Conservation (phyloP, 257 asterid genomes). For the Fraxinus excelsior region DNA sequence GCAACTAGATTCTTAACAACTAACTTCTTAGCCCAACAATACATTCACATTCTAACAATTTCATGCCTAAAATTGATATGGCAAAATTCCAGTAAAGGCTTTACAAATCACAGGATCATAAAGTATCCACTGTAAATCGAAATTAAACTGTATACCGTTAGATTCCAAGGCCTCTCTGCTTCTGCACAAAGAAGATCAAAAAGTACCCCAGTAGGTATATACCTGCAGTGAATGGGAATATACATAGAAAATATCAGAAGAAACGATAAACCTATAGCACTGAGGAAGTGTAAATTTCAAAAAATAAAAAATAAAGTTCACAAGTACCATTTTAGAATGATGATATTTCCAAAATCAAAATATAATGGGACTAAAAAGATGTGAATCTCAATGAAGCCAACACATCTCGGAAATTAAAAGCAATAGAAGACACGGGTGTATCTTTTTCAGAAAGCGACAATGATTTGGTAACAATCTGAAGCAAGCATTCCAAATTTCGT, state of each 20-base stretch:
- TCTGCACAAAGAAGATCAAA: conserved; percentile 95
- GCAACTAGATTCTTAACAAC: conserved; percentile 7
- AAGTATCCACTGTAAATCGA: conserved; percentile 19
- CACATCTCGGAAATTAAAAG: not conserved
- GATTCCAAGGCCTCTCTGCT: conserved; percentile 98
- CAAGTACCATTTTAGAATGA: not conserved
- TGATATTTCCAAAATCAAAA: not conserved
- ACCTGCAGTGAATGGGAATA: conserved; percentile 53
- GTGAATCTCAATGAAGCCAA: conserved; percentile 3
- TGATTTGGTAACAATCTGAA: not conserved
- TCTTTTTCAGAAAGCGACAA: not conserved
- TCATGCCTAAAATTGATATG: conserved; percentile 19
- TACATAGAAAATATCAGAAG: conserved; percentile 30
- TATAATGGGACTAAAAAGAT: not conserved
- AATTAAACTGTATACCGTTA: conserved; percentile 53
- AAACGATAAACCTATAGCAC: not conserved
- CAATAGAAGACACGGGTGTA: conserved; percentile 5
- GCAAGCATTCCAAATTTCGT: not conserved
- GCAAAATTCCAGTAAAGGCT: conserved; percentile 12
- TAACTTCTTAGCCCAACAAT: conserved; percentile 20
- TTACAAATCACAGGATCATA: conserved; percentile 3
- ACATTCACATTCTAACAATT: not conserved
- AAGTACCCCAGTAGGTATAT: conserved; percentile 88
- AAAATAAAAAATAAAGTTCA: not conserved
- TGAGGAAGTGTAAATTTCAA: not conserved